phyloP scores from a whole-genome alignment of 1,139 yeast genomes.

The Suhomyces bribrorum region DNA sequence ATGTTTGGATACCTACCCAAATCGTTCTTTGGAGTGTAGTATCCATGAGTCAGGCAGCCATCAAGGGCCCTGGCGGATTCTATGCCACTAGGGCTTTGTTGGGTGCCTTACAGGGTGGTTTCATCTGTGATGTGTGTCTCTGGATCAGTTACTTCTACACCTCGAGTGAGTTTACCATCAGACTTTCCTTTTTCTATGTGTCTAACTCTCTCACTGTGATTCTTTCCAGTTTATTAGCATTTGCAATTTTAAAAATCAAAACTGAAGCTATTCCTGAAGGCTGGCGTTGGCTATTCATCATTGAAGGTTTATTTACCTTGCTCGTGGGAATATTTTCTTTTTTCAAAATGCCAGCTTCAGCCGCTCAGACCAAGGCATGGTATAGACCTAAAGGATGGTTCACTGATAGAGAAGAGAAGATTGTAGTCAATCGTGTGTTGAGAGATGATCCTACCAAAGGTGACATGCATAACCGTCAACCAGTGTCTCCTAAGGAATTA shows the following conservation, averaged over 20 bases:
- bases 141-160: slow-evolving; percentile 35
- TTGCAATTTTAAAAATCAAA: slow-evolving; percentile 26
- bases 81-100: slow-evolving; percentile 27
- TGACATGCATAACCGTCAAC: slow-evolving; percentile 35
- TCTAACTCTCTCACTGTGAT: slow-evolving; percentile 23
- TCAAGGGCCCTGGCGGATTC: slow-evolving; percentile 28
- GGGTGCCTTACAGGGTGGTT: slow-evolving; percentile 32
- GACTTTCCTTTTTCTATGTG: slow-evolving; percentile 28
- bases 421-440: slow-evolving; percentile 31
- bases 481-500: slow-evolving; percentile 24
- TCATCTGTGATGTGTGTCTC: slow-evolving; percentile 30
- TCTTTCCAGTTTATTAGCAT: slow-evolving; percentile 30
- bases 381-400: slow-evolving; percentile 36
- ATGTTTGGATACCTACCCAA: slow-evolving; percentile 55
- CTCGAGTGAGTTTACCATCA: slow-evolving; percentile 25
- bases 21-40: slow-evolving; percentile 52
- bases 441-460: slow-evolving; percentile 36
- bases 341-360: slow-evolving; percentile 38
- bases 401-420: slow-evolving; percentile 36
- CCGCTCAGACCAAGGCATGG: slow-evolving; percentile 29
- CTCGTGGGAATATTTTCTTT: slow-evolving; percentile 29
- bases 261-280: slow-evolving; percentile 15
- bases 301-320: slow-evolving; percentile 35
- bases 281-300: slow-evolving; percentile 40
- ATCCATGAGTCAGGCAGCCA: slow-evolving; percentile 46